Evolutionary conservation across 2,329 filamentous ascomycete species (phyloP), one percentile per base, ranked within the genome.

Genomic region (Hypoxylon sp.): DNA sequence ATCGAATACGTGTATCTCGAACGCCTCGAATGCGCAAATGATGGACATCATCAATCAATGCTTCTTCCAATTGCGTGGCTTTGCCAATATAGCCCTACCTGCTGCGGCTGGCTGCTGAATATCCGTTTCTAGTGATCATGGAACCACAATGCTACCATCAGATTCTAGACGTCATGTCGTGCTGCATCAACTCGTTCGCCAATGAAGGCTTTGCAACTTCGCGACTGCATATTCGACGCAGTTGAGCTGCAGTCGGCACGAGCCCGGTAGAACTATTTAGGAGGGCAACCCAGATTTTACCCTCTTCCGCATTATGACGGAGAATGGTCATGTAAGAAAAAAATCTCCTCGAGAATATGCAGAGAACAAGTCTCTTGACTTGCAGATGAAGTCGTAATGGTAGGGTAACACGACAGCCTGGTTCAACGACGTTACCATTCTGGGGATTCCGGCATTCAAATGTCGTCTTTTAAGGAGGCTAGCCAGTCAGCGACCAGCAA

Each of bases 371-470:
- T 65, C 56, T 55, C 21, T 37, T 47, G 47, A 67, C 63, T 39
- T 67, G 67, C 67, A 70, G 63, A 57, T 57, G 62, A 54, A 48
- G 62, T 62, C 23, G 51, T 57, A 64, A 54, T 63, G 50, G 52
- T 54, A 62, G 45, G 66, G 67, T 63, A 59, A 53, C 53, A 68
- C 61, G 19, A 47, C 67, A 67, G 67, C 56, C 56, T 43, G 48
- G 29, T 37, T 59, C 32, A 63, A 45, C 55, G 53, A 57, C 52
- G 55, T 63, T 65, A 63, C 67, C 65, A 34, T 59, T 30, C 67
- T 70, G 45, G 67, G 65, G 9, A 37, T 61, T 52, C 61, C 67
- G 67, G 63, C 54, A 67, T 60, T 51, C 43, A 27, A 34, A 41
- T 27, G 43, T 51, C 37, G 27, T 46, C 19, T 32, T 9, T 7